A percentile compares a stretch with the other conserved stretches of the same genome.
Evolutionary conservation across 2,329 filamentous ascomycete species (phyloP).

Genomic region (Hymenoscyphus infarciens): DNA sequence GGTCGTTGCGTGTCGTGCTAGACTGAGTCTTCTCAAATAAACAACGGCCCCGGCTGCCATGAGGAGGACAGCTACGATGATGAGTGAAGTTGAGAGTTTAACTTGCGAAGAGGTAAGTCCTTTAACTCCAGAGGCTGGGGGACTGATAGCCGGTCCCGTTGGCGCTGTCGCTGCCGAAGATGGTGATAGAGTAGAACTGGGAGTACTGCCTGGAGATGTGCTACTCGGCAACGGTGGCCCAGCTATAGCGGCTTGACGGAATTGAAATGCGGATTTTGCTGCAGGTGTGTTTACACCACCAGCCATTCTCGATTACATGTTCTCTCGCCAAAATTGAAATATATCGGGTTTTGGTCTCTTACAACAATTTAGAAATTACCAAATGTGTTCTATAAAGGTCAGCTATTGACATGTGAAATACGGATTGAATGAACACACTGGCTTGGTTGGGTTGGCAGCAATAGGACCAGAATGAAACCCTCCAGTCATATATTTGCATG

Average conservation of each 20-base stretch:
- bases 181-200: not conserved
- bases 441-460: not conserved
- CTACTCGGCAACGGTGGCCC: too few relatives aligned
- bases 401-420: not conserved
- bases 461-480: constrained; percentile 6
- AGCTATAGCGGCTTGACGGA: not conserved
- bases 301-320: constrained; percentile 5
- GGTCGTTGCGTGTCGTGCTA: not conserved
- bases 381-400: not conserved
- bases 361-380: constrained; percentile 2
- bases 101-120: not conserved
- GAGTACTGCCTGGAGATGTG: not conserved
- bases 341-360: constrained; percentile 1
- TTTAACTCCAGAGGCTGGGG: not conserved
- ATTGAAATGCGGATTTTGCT: not conserved
- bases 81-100: not conserved
- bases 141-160: not conserved
- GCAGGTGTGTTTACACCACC: constrained; percentile 7
- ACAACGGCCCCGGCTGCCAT: not conserved
- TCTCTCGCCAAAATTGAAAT: constrained; percentile 2
- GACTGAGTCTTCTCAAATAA: constrained; percentile 5
- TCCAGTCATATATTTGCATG: not conserved
- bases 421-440: not conserved
- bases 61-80: not conserved
- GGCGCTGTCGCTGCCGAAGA: too few relatives aligned